Base-by-base conservation (phyloP, 768 basidiomycete genomes). In the Lactarius vividus region DNA sequence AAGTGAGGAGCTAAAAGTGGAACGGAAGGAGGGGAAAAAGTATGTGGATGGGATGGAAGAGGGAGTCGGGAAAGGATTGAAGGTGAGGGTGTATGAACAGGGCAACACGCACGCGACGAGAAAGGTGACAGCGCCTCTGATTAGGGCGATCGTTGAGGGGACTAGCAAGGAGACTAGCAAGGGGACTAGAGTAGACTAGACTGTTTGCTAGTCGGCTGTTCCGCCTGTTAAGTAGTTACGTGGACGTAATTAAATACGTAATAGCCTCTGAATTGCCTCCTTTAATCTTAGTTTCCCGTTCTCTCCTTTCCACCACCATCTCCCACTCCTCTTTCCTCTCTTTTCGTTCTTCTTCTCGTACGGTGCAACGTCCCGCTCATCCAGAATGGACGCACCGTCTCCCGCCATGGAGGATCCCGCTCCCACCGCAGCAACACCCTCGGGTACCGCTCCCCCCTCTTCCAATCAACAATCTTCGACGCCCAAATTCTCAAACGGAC, bases 1-100 rank as follows among this genome's bases (percentile, higher is more conserved):
- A 10, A 82, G 78, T 67, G 72, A 78, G 52, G 81, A 83, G 53
- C 75, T 96, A 31, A 71, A 78, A 49, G 74, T 87, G 69, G 80
- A 82, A 76, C 82, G 81, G 74, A 71, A 69, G 64, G 68, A 70
- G 37, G 72, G 74, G 49, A 69, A 71, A 55, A 71, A 71, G 31
- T 68, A 73, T 33, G 67, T 70, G 23, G 64, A 63, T 13, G 73
- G 71, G 35, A 35, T 71, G 62, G 69, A 75, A 72, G 63, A 72
- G 76, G 68, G 75, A 77, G n/a, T 40, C 59, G 64, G 75, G 70
- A n/a, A 23, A 37, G 63, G 57, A 23, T 8, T 60, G 1, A 57
- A 59, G 42, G 49, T 63, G 26, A 46, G 61, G 8, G n/a, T 61
- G 37, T 70, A 66, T 29, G 59, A 69, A 46, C 70, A 70, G 37